Conservation (phyloP, 2,329 filamentous ascomycete species). For the Rachicladosporium sp. region DNA sequence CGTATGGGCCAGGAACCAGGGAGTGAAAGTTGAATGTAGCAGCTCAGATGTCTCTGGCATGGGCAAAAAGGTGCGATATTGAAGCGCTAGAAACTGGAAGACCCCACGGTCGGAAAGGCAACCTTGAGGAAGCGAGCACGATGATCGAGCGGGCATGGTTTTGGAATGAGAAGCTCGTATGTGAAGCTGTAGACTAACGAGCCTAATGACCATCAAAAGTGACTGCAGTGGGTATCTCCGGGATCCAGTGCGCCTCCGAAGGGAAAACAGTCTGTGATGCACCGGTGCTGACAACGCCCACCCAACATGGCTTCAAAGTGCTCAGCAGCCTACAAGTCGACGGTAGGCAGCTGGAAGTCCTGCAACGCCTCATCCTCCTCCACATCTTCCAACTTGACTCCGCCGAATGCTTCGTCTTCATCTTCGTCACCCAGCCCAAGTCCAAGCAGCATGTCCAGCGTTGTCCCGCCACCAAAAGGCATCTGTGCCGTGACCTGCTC, state of each 20-base stretch:
- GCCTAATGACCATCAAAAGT: too few relatives aligned
- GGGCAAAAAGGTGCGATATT: constrained; percentile 13
- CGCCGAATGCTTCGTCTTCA: constrained; percentile 8
- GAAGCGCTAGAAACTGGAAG: background rate
- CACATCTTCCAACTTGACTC: background rate
- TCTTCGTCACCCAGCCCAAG: constrained; percentile 11
- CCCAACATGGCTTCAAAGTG: too few relatives aligned
- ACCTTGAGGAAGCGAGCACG: too few relatives aligned
- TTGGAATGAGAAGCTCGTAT: too few relatives aligned
- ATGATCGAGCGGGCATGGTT: too few relatives aligned
- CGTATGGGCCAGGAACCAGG: constrained; percentile 27
- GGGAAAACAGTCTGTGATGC: too few relatives aligned
- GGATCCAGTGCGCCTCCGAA: too few relatives aligned
- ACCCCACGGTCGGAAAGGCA: too few relatives aligned
- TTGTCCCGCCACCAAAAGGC: constrained; percentile 6
- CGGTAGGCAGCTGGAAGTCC: constrained; percentile 10
- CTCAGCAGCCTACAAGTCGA: too few relatives aligned
- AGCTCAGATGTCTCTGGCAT: constrained; percentile 4
- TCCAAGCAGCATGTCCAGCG: constrained; percentile 15
- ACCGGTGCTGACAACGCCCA: too few relatives aligned
- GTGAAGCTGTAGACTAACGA: too few relatives aligned
- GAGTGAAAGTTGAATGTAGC: constrained; percentile 19
- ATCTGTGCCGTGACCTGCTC: constrained; percentile 3
- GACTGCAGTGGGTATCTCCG: too few relatives aligned
- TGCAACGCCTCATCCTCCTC: constrained; percentile 9